Conservation (phyloP, 2,329 filamentous ascomycete genomes). For the Diaporthe citriasiana region DNA sequence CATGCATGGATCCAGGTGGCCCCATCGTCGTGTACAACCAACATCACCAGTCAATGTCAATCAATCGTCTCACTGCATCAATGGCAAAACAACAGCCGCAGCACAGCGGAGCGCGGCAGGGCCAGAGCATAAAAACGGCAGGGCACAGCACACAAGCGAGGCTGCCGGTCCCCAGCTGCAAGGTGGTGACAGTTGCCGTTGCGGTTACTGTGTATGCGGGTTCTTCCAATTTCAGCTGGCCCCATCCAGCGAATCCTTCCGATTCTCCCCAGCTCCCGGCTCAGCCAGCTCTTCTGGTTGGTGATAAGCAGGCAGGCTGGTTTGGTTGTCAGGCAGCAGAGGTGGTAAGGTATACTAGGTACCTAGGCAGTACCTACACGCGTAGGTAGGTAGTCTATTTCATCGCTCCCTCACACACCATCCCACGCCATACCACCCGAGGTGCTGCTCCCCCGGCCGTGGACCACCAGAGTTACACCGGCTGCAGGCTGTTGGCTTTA, state of each 20-base stretch:
- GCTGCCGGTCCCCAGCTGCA: conserved; percentile 2
- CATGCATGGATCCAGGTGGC: neutral
- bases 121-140: neutral
- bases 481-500: conserved; percentile 33
- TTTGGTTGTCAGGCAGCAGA: too few relatives aligned
- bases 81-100: conserved; percentile 12
- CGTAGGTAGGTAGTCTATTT: neutral
- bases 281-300: conserved; percentile 5
- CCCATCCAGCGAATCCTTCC: conserved; percentile 33
- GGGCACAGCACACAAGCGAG: neutral
- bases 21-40: neutral
- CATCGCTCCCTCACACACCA: neutral
- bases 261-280: conserved; percentile 6
- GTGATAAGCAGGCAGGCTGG: neutral
- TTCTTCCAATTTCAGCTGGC: conserved; percentile 31
- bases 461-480: conserved; percentile 23
- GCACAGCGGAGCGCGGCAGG: neutral
- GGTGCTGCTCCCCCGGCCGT: neutral
- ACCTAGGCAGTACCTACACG: too few relatives aligned
- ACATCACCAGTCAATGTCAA: neutral
- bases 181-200: neutral
- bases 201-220: conserved; percentile 16
- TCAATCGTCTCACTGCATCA: neutral
- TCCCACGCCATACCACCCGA: too few relatives aligned
- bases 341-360: too few relatives aligned